Conservation (phyloP, 305 asterid species). For the Plantago rigida region DNA sequence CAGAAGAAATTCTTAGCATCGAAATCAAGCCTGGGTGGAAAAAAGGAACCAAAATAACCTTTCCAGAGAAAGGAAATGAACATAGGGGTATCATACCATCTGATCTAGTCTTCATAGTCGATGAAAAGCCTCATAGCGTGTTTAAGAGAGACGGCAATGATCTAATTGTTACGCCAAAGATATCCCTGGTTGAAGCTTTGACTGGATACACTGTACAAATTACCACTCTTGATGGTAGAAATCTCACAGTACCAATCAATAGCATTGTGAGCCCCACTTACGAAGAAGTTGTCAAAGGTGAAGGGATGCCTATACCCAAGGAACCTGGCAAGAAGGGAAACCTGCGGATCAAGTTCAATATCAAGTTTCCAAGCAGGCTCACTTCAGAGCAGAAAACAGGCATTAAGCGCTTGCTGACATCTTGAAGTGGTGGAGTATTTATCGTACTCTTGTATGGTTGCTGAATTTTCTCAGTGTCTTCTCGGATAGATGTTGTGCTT, state of each 20-base stretch:
- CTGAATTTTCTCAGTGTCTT: slow-evolving; percentile 11
- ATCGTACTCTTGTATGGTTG: slow-evolving; percentile 15
- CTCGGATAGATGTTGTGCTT: not conserved
- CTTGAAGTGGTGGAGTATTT: slow-evolving; percentile 25
- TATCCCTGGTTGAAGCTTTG: slow-evolving; percentile 70
- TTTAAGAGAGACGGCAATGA: slow-evolving; percentile 86
- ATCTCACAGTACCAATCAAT: slow-evolving; percentile 49
- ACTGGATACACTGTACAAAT: slow-evolving; percentile 65
- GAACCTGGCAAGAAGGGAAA: slow-evolving; percentile 76
- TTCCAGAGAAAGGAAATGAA: slow-evolving; percentile 79
- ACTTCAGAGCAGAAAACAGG: slow-evolving; percentile 81
- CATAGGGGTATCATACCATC: slow-evolving; percentile 71
- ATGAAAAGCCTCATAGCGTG: slow-evolving; percentile 72
- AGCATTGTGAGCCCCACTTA: slow-evolving; percentile 55
- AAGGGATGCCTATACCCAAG: slow-evolving; percentile 83
- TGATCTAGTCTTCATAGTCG: slow-evolving; percentile 69
- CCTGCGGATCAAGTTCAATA: slow-evolving; percentile 64
- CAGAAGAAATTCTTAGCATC: slow-evolving; percentile 65
- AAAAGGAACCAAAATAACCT: slow-evolving; percentile 82
- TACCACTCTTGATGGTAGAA: slow-evolving; percentile 74
- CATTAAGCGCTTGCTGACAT: slow-evolving; percentile 58
- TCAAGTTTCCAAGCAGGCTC: slow-evolving; percentile 75
- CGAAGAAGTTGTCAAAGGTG: slow-evolving; percentile 78
- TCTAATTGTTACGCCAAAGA: slow-evolving; percentile 55
- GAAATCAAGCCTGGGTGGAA: slow-evolving; percentile 91